Evolutionary conservation across 2,329 filamentous ascomycete species (phyloP).

Genomic region (Ceratocystis papillata): DNA sequence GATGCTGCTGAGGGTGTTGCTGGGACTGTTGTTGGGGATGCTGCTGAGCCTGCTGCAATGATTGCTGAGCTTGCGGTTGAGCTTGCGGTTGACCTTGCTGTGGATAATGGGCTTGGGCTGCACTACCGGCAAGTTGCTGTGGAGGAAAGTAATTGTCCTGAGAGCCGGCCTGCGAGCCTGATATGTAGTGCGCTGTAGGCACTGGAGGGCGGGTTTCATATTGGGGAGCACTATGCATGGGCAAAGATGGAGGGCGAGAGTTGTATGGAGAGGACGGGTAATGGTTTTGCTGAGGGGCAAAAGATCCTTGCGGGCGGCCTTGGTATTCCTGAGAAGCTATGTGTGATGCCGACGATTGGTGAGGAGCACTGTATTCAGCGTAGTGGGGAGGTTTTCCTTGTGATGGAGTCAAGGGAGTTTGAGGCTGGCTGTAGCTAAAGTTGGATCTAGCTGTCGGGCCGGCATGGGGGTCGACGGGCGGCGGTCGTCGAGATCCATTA

Average conservation of each 20-base stretch:
- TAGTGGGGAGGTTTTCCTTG: constrained; percentile 33
- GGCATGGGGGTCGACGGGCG: constrained; percentile 26
- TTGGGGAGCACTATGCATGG: constrained; percentile 6
- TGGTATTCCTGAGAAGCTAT: constrained; percentile 38
- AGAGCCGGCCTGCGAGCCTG: background rate
- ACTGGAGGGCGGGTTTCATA: constrained; percentile 5
- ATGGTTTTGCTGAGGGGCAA: constrained; percentile 26
- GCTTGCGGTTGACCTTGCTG: constrained; percentile 27
- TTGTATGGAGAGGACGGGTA: constrained; percentile 22
- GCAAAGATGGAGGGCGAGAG: constrained; percentile 10
- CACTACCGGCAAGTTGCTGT: background rate
- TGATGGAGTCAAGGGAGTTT: constrained; percentile 24
- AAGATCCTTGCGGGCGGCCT: constrained; percentile 26
- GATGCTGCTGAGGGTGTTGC: constrained; percentile 26
- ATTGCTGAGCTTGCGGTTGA: constrained; percentile 29
- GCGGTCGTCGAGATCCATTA: constrained; percentile 16
- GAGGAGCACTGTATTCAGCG: constrained; percentile 40
- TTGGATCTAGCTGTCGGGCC: constrained; percentile 27
- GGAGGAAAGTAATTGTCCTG: constrained; percentile 11
- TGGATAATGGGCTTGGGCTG: background rate
- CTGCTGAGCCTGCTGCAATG: constrained; percentile 30
- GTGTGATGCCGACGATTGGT: constrained; percentile 34
- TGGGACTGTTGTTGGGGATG: constrained; percentile 28
- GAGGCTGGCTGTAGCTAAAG: constrained; percentile 25
- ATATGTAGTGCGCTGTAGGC: background rate